Evolutionary conservation across 306 rosid genomes (phyloP), one percentile per base, ranked within the genome.

Genomic region (Vigna trinervia): DNA sequence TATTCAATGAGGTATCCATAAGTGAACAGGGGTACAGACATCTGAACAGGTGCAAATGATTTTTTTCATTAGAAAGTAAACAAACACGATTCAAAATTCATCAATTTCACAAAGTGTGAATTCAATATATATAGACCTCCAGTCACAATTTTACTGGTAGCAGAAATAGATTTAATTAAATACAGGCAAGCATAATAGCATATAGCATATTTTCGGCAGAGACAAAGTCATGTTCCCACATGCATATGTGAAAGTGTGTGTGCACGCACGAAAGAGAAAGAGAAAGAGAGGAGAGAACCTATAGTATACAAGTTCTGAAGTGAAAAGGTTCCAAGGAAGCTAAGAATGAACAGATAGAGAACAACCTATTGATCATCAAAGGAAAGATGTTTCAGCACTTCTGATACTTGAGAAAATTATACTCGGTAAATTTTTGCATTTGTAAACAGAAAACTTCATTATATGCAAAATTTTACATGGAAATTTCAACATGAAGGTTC

Each of bases 271-370:
- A 26, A 26, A 26, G 28, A 26, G 28, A 2, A 2, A 26, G 28
- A 26, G 28, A 4, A 71, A 69, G 85, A 17, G 19, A 17, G 69
- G 61, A 63, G 67, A 80, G 73, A 56, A 92, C 98, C 98, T 87
- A 85, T 85, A 22, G 84, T 81, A 76, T 81, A 95, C 54, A 90
- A 52, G 73, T 77, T 89, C 78, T 79, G 91, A 61, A 89, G 83
- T 69, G 97, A 88, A 83, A 95, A 60, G 46, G 86, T 78, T 77
- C 97, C 96, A 74, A 92, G 77, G 86, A 87, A 87, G 91, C 96
- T 86, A 38, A 92, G 86, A 84, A 85, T 75, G 82, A 89, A 51
- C 84, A 95, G 87, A 65, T 80, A 75, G 81, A 92, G 43, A 86
- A 77, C 83, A 85, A 81, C 97, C 98, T 92, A 76, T 81, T 72